Evolutionary conservation across 768 basidiomycete genomes (phyloP).

Genomic region (Podaxis pistillaris): DNA sequence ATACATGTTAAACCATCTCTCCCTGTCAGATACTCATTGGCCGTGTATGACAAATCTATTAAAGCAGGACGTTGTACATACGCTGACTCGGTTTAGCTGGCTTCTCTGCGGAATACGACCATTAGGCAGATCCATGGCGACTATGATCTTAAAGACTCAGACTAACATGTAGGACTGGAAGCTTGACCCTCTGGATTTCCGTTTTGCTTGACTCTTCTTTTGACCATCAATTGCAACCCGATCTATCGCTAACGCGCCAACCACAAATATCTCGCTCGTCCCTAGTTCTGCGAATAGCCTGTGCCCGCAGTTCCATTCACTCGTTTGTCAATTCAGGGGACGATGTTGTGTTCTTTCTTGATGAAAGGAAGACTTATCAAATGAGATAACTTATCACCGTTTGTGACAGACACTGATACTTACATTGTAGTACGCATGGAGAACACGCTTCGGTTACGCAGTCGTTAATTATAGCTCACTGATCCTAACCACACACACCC

Average conservation of each 20-base stretch:
- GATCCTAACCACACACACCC: neutral
- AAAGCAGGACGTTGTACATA: conserved; percentile 3
- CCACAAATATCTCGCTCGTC: neutral
- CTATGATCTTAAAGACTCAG: conserved; percentile 57
- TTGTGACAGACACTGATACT: neutral
- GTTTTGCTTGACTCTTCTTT: neutral
- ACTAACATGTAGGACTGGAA: conserved; percentile 32
- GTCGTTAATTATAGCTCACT: neutral
- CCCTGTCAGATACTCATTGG: conserved; percentile 68
- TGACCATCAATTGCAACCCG: neutral
- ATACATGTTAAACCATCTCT: neutral
- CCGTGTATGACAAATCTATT: conserved; percentile 41
- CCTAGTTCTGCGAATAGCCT: neutral
- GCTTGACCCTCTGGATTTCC: neutral
- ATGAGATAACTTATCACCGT: neutral
- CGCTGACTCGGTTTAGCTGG: conserved; percentile 50
- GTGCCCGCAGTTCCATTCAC: neutral
- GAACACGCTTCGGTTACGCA: neutral
- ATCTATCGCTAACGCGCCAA: neutral
- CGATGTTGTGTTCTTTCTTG: neutral
- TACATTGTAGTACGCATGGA: neutral
- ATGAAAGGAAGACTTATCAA: neutral
- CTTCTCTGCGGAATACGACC: conserved; percentile 64
- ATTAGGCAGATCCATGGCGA: conserved; percentile 75
- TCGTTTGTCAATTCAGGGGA: neutral